Evolutionary conservation across 345 rosid genomes (phyloP).

Genomic region (Luvunga scandens): DNA sequence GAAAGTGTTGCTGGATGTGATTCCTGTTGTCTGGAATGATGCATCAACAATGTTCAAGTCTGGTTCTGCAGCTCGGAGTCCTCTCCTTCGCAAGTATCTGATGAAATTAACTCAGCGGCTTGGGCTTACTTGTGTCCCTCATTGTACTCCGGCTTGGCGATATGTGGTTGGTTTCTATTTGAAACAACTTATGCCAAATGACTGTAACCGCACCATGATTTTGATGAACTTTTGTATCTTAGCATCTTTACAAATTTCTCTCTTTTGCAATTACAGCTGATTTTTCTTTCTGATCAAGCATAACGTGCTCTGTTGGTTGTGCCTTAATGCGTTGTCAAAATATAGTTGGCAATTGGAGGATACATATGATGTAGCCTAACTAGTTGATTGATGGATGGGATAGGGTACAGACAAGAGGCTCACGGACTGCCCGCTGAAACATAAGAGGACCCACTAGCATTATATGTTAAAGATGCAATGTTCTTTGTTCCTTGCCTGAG

Average conservation of each 20-base stretch:
- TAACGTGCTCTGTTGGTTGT: not conserved
- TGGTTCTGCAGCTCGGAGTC: slow-evolving; percentile 58
- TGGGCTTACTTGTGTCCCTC: slow-evolving; percentile 87
- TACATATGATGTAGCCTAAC: not conserved
- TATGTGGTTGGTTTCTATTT: slow-evolving; percentile 65
- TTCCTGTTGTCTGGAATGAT: slow-evolving; percentile 61
- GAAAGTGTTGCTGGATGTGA: slow-evolving; percentile 57
- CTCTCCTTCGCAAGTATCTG: slow-evolving; percentile 81
- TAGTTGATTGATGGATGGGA: not conserved
- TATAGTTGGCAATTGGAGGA: not conserved
- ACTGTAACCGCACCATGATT: slow-evolving; percentile 11
- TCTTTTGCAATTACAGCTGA: not conserved
- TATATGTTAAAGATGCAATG: not conserved
- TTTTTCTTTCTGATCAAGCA: not conserved
- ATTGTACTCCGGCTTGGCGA: slow-evolving; percentile 72
- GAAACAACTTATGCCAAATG: not conserved
- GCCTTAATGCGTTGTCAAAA: not conserved
- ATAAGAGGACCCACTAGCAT: not conserved
- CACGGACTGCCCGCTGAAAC: not conserved
- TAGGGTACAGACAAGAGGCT: not conserved
- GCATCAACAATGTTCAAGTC: slow-evolving; percentile 59
- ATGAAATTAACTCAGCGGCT: slow-evolving; percentile 84
- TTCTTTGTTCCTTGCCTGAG: not conserved
- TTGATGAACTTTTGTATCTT: slow-evolving; percentile 6
- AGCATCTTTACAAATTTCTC: slow-evolving; percentile 1